These are phyloP conservation scores for Dioscorea alata DNA, from an alignment of 106 monocot genomes.

Conservation along the genomic window DNA sequence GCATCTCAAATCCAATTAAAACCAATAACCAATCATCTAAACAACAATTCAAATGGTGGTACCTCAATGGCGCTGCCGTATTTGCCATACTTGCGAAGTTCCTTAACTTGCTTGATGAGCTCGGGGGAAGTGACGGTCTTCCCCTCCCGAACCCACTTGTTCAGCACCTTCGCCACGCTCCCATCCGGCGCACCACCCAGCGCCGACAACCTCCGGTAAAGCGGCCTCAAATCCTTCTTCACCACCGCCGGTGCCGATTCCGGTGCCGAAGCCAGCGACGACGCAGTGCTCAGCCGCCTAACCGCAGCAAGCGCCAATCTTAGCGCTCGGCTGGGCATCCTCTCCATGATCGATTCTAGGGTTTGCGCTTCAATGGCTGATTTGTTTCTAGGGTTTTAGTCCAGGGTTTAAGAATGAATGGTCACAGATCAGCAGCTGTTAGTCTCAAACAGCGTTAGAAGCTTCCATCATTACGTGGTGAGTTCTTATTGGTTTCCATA, in stretches of 20 bases:
- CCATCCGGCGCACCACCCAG: constrained; percentile 27
- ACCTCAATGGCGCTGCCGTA: constrained; percentile 38
- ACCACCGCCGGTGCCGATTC: background rate
- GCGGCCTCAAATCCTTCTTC: constrained; percentile 12
- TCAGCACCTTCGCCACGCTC: constrained; percentile 42
- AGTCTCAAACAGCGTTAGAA: too few relatives aligned
- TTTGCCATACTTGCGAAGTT: constrained; percentile 41
- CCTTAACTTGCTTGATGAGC: constrained; percentile 28
- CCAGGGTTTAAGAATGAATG: too few relatives aligned
- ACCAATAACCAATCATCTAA: background rate
- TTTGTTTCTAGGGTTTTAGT: too few relatives aligned
- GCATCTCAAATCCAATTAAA: background rate
- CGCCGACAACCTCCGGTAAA: constrained; percentile 41
- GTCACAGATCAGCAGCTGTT: too few relatives aligned
- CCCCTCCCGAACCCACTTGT: constrained; percentile 45
- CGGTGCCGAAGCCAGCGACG: too few relatives aligned
- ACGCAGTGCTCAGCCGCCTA: constrained; percentile 14
- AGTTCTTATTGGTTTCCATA: too few relatives aligned
- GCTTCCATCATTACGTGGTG: too few relatives aligned
- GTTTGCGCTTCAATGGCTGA: too few relatives aligned
- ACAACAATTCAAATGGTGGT: background rate
- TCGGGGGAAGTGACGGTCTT: constrained; percentile 15
- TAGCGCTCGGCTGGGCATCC: background rate
- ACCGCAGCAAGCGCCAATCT: constrained; percentile 1
- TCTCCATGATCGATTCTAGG: too few relatives aligned